A percentile compares a stretch with the other conserved stretches of the same genome.
Conservation (phyloP, 2,329 filamentous ascomycete species). For the Diaporthe sp. region DNA sequence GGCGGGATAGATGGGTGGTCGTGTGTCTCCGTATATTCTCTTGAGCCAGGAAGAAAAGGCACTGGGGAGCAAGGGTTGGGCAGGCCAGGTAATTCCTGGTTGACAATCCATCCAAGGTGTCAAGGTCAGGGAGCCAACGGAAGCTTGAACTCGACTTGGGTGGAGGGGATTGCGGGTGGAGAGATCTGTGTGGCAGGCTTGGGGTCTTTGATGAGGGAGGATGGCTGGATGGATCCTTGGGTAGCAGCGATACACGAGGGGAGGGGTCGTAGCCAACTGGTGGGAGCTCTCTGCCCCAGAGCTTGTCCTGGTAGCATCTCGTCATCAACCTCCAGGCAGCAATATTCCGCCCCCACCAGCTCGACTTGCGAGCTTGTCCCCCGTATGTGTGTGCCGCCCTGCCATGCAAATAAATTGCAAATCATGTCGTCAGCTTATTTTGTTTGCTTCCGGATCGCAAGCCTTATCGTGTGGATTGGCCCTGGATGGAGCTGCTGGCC, state of each 20-base stretch:
- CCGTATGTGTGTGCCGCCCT: neutral
- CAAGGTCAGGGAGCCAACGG: constrained; percentile 24
- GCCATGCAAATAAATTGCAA: neutral
- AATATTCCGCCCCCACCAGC: constrained; percentile 6
- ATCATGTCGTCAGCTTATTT: constrained; percentile 1
- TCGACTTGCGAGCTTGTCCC: neutral
- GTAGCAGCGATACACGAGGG: neutral
- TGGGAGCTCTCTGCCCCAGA: neutral
- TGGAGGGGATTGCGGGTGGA: constrained; percentile 1
- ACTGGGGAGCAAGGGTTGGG: neutral
- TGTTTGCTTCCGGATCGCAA: neutral
- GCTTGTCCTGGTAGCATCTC: neutral
- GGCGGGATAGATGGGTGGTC: neutral
- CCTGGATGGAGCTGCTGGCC: neutral
- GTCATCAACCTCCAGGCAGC: constrained; percentile 24
- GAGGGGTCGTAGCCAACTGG: neutral
- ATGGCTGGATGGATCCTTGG: constrained; percentile 3
- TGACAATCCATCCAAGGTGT: constrained; percentile 12
- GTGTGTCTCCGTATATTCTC: constrained; percentile 1
- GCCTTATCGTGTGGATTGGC: neutral
- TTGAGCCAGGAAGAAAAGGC: neutral
- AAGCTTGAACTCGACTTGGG: constrained; percentile 20
- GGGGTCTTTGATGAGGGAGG: constrained; percentile 2
- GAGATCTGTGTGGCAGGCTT: neutral
- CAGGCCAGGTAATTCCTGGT: constrained; percentile 22